Conservation (phyloP, 1,284 basidiomycete genomes). For the Naganishia liquefaciens region DNA sequence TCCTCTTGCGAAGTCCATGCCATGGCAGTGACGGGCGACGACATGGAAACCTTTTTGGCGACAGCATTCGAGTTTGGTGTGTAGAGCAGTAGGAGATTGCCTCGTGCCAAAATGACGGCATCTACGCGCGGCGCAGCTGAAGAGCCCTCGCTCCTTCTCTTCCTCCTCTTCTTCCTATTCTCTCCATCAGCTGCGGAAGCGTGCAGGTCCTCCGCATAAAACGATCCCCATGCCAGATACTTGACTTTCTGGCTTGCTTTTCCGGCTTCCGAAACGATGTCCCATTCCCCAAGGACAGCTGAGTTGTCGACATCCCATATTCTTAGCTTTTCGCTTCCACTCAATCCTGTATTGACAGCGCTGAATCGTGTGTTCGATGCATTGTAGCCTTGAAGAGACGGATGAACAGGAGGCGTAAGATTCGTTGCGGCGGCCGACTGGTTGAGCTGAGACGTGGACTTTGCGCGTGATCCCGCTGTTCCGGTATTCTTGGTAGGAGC, state of each 20-base stretch:
- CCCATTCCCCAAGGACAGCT: conserved; percentile 51
- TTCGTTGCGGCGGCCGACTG: conserved; percentile 34
- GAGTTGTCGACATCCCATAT: conserved; percentile 51
- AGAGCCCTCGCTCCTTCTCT: conserved; percentile 20
- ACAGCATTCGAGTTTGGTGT: conserved; percentile 13
- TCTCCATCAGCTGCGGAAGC: conserved; percentile 35
- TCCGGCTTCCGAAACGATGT: conserved; percentile 46
- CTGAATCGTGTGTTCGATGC: conserved; percentile 48
- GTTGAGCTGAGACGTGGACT: conserved; percentile 36
- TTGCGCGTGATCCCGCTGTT: conserved; percentile 25
- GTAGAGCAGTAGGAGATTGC: conserved; percentile 15
- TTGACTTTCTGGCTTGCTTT: conserved; percentile 47
- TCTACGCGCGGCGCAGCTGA: conserved; percentile 12
- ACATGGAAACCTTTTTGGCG: conserved; percentile 11
- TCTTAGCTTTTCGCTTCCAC: conserved; percentile 51
- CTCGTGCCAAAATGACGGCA: conserved; percentile 10
- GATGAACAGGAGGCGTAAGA: conserved; percentile 43
- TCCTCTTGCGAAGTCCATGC: conserved; percentile 23
- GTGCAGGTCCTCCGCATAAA: conserved; percentile 38
- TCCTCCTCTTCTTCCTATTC: conserved; percentile 33
- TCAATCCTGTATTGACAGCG: conserved; percentile 45
- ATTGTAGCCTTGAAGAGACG: conserved; percentile 50
- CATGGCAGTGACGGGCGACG: conserved; percentile 18
- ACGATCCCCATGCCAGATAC: conserved; percentile 46
- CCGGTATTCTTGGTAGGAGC: conserved; percentile 17